A percentile compares a stretch with the other conserved stretches of the same genome.
phyloP scores from a whole-genome alignment of 495 filamentous ascomycete species.

The Daldinia vernicosa region DNA sequence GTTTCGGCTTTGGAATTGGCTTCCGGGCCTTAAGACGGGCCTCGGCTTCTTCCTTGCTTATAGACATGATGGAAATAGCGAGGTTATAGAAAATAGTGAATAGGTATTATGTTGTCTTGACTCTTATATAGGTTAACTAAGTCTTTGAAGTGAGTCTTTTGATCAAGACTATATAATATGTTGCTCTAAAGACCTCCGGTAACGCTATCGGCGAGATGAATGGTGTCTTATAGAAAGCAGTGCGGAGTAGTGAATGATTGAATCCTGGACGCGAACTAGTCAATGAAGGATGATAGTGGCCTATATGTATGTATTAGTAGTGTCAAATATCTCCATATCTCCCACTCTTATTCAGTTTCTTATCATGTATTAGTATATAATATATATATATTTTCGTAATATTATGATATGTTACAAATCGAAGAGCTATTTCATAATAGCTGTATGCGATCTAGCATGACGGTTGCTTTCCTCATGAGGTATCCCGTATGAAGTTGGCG shows the following conservation, averaged over 20 bases:
- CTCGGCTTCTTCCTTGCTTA: conserved; percentile 40
- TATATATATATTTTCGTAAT: not conserved
- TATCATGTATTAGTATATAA: no score
- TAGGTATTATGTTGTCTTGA: not conserved
- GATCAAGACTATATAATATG: not conserved
- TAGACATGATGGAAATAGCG: conserved; percentile 22
- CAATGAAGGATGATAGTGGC: conserved; percentile 1
- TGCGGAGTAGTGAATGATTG: conserved; percentile 20
- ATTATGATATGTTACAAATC: not conserved
- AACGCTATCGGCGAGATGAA: conserved; percentile 2
- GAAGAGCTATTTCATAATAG: not conserved
- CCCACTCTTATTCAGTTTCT: not conserved
- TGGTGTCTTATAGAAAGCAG: not conserved
- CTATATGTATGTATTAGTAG: conserved; percentile 10
- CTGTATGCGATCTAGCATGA: not conserved
- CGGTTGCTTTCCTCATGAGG: not conserved
- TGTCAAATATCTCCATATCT: not conserved
- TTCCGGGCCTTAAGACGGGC: conserved; percentile 43
- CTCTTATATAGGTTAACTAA: not conserved
- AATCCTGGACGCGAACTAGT: conserved; percentile 12
- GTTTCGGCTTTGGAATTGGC: conserved; percentile 52
- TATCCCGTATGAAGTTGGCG: not conserved
- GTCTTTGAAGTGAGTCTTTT: no score
- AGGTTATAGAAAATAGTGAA: not conserved
- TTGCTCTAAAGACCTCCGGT: not conserved